phyloP scores from a whole-genome alignment of 2,329 filamentous ascomycete species.

The Tolypocladium ovalisporum region DNA sequence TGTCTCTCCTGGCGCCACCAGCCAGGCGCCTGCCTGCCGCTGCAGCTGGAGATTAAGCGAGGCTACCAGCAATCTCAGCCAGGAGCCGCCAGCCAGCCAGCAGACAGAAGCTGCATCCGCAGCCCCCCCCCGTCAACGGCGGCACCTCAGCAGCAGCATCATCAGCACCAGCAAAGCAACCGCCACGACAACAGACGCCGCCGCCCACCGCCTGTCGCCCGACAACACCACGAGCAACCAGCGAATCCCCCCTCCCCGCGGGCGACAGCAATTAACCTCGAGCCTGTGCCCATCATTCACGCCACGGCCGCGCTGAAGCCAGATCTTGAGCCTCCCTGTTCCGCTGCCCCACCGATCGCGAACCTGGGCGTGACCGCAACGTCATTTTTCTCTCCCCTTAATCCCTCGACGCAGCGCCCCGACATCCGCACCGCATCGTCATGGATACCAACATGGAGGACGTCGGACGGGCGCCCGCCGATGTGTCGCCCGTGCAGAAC shows the following conservation, averaged over 20 bases:
- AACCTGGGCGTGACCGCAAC: slow-evolving; percentile 15
- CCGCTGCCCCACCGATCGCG: slow-evolving; percentile 9
- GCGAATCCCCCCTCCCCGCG: background rate
- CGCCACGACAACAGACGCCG: background rate
- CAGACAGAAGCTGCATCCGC: background rate
- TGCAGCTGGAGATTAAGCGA: slow-evolving; percentile 1
- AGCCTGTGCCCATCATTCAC: background rate
- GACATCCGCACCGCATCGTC: slow-evolving; percentile 7
- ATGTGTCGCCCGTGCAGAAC: slow-evolving; percentile 57
- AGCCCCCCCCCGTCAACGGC: background rate
- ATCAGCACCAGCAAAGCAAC: background rate
- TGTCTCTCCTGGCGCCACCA: background rate
- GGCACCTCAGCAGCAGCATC: background rate
- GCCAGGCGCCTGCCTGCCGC: background rate
- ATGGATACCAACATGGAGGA: slow-evolving; percentile 99
- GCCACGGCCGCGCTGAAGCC: background rate
- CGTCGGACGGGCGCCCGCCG: slow-evolving; percentile 74
- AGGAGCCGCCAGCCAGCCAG: background rate
- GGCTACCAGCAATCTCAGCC: slow-evolving; percentile 1
- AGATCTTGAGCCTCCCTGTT: slow-evolving; percentile 1
- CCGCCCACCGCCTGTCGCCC: background rate
- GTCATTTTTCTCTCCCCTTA: slow-evolving; percentile 14
- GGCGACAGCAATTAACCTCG: background rate
- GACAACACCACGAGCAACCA: background rate
- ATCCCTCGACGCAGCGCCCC: slow-evolving; percentile 9